These are phyloP conservation scores for Claviceps sp. DNA, from an alignment of 2,329 filamentous ascomycete species.

Conservation along the genomic window DNA sequence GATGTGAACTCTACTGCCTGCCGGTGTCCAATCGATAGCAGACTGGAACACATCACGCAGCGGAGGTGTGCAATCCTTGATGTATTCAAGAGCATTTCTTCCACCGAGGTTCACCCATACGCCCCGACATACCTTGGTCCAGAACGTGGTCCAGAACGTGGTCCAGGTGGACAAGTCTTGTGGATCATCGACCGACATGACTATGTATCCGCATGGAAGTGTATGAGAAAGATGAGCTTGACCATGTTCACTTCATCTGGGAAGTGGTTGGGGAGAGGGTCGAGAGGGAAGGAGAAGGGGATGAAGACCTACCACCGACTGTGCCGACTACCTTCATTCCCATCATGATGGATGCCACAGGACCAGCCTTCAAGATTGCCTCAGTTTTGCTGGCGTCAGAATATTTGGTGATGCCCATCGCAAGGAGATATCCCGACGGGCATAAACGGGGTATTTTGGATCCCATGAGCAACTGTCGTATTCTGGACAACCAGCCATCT, in stretches of 20 bases:
- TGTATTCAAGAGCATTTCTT: conserved; percentile 20
- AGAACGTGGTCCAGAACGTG: too few species aligned
- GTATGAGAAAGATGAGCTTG: not conserved
- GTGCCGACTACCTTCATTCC: conserved; percentile 15
- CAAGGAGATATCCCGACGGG: conserved; percentile 18
- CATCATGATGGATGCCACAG: conserved; percentile 18
- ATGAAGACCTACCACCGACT: conserved; percentile 15
- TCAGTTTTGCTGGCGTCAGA: conserved; percentile 14
- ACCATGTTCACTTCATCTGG: too few species aligned
- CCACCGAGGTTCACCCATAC: conserved; percentile 16
- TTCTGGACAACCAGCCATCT: conserved; percentile 18
- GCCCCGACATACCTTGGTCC: conserved; percentile 21
- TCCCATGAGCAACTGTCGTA: conserved; percentile 18
- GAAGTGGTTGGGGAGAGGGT: too few species aligned
- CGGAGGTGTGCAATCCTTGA: conserved; percentile 14
- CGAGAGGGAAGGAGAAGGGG: not conserved
- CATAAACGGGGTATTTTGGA: conserved; percentile 10
- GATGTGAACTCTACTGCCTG: conserved; percentile 16
- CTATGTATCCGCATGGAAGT: not conserved
- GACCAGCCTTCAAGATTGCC: conserved; percentile 15
- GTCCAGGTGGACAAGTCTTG: conserved; percentile 16
- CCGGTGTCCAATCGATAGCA: conserved; percentile 21
- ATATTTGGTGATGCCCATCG: conserved; percentile 15
- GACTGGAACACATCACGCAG: conserved; percentile 19
- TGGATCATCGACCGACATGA: conserved; percentile 12